phyloP scores from a whole-genome alignment of 768 basidiomycete genomes.

The Hericium rajendrae region DNA sequence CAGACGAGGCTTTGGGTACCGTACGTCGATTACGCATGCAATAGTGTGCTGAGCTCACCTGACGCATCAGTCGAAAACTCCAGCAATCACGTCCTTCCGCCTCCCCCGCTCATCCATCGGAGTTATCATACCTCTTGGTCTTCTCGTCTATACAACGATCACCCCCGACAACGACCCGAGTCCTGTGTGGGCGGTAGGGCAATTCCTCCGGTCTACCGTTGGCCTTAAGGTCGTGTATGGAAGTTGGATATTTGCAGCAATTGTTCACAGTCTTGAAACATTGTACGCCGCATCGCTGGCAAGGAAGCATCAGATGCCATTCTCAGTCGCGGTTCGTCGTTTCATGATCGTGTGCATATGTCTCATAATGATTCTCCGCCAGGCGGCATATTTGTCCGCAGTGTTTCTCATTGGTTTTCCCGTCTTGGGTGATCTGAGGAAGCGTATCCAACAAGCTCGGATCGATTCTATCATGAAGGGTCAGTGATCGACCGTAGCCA shows the following conservation, averaged over 20 bases:
- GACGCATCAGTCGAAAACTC: constrained; percentile 24
- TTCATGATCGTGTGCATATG: background rate
- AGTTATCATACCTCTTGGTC: constrained; percentile 19
- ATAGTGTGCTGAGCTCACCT: too few species aligned
- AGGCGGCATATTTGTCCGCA: constrained; percentile 45
- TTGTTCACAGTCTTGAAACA: constrained; percentile 36
- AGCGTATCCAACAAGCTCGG: constrained; percentile 52
- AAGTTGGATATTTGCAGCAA: constrained; percentile 24
- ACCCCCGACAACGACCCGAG: constrained; percentile 16
- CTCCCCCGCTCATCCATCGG: constrained; percentile 27
- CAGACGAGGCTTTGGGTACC: constrained; percentile 76
- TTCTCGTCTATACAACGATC: constrained; percentile 26
- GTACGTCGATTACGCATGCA: constrained; percentile 27
- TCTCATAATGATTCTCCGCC: background rate
- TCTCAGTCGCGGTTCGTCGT: constrained; percentile 29
- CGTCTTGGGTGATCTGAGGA: constrained; percentile 42
- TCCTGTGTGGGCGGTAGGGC: constrained; percentile 22
- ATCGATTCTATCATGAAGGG: constrained; percentile 79
- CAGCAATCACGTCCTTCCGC: constrained; percentile 49
- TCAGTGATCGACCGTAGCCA: constrained; percentile 24
- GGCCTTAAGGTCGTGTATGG: constrained; percentile 22
- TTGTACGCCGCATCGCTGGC: constrained; percentile 40
- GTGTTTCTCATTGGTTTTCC: constrained; percentile 49
- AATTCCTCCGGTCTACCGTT: constrained; percentile 21
- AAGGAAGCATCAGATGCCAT: constrained; percentile 40